Percentiles rank a stretch among this genome's conserved stretches.
Conservation (phyloP, 352 stramenopile species). For the Phytophthora boehmeriae region DNA sequence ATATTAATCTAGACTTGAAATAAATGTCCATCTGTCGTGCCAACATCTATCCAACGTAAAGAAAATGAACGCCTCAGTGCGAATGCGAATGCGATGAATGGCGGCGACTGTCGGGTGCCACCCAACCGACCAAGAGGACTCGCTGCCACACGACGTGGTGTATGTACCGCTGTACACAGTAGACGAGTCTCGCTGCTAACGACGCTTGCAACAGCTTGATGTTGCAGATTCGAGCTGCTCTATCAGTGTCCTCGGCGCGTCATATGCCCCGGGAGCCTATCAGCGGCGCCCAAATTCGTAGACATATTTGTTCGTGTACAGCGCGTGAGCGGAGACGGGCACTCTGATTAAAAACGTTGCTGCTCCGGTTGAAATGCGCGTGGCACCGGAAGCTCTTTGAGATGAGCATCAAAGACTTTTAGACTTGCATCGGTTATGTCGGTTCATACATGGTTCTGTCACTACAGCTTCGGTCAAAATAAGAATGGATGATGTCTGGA, state of each 20-base stretch:
- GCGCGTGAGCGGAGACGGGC: not conserved
- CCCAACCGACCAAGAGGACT: slow-evolving; percentile 4
- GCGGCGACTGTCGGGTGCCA: not conserved
- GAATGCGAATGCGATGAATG: not conserved
- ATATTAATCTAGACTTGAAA: slow-evolving; percentile 2
- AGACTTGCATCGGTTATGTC: not conserved
- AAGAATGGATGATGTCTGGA: too few species aligned
- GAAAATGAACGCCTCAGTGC: slow-evolving; percentile 2
- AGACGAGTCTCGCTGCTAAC: not conserved
- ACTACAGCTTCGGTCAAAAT: too few species aligned
- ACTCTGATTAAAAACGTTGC: slow-evolving; percentile 1
- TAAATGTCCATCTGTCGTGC: too few species aligned
- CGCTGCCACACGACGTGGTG: not conserved
- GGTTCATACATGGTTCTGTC: not conserved
- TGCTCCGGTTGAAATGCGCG: not conserved
- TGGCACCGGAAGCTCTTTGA: not conserved
- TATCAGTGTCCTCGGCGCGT: not conserved
- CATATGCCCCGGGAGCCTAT: not conserved
- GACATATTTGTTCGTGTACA: not conserved
- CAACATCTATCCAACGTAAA: too few species aligned
- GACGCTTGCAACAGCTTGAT: not conserved
- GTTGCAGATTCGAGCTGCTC: slow-evolving; percentile 1
- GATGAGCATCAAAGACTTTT: not conserved
- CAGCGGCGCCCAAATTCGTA: not conserved
- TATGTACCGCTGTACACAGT: not conserved